Percentiles rank a stretch among this genome's conserved stretches.
phyloP scores from a whole-genome alignment of 2,329 filamentous ascomycete species.

The Fusarium dimerum region DNA sequence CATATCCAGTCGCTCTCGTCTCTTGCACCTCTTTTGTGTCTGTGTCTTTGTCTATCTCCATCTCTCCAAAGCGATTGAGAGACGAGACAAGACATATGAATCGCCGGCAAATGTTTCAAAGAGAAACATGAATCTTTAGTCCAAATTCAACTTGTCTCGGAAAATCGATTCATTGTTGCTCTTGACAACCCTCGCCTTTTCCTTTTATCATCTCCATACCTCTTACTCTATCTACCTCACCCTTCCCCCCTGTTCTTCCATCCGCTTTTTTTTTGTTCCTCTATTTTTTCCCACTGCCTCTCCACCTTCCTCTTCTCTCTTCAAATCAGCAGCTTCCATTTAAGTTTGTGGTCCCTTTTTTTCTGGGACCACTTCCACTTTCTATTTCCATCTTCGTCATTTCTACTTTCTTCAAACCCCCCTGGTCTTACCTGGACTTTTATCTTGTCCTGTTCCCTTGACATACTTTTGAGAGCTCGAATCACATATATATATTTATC shows the following conservation, averaged over 20 bases:
- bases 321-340: neutral
- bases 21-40: conserved; percentile 22
- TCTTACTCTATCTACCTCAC: too few relatives aligned
- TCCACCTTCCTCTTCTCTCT: neutral
- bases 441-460: neutral
- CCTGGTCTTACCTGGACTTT: conserved; percentile 21
- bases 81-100: too few relatives aligned
- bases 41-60: too few relatives aligned
- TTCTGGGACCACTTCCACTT: conserved; percentile 28
- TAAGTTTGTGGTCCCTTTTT: conserved; percentile 8
- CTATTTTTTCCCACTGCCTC: conserved; percentile 1
- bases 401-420: conserved; percentile 2
- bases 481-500: neutral
- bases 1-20: conserved; percentile 31
- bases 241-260: conserved; percentile 20
- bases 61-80: too few relatives aligned
- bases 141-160: conserved; percentile 18
- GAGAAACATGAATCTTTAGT: too few relatives aligned
- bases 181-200: conserved; percentile 27
- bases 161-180: conserved; percentile 28
- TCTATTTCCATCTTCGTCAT: too few relatives aligned
- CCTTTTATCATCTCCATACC: too few relatives aligned
- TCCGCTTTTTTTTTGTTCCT: neutral
- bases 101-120: too few relatives aligned
- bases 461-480: too few relatives aligned